phyloP scores from a whole-genome alignment of 2,329 filamentous ascomycete species.

The Coleophoma crateriformis region DNA sequence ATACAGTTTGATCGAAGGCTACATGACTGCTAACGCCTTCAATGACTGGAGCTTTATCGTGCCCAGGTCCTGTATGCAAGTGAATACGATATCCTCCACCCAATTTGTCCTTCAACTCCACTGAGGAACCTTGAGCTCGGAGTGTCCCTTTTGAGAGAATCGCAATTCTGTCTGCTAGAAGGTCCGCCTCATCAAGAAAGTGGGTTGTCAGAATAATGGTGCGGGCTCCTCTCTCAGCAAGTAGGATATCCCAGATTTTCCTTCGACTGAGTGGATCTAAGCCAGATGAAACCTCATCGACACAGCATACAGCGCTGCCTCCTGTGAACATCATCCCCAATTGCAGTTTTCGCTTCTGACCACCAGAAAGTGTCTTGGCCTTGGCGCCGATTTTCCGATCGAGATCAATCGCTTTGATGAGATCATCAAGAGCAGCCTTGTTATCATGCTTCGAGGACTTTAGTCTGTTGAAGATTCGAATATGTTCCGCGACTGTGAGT shows the following conservation, averaged over 20 bases:
- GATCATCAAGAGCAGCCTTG: constrained; percentile 51
- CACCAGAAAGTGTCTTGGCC: constrained; percentile 77
- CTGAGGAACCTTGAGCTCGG: constrained; percentile 77
- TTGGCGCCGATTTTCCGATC: constrained; percentile 65
- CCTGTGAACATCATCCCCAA: constrained; percentile 94
- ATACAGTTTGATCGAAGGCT: constrained; percentile 67
- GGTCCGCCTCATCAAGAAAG: constrained; percentile 88
- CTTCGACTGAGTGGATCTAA: constrained; percentile 80
- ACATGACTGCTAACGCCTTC: constrained; percentile 50
- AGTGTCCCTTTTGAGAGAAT: constrained; percentile 81
- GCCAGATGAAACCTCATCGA: constrained; percentile 87
- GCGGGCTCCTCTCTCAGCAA: constrained; percentile 74
- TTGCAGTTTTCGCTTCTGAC: constrained; percentile 88
- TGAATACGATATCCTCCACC: constrained; percentile 84
- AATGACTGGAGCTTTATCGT: constrained; percentile 42
- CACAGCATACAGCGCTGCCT: constrained; percentile 79
- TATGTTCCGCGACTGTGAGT: constrained; percentile 79
- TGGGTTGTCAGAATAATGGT: constrained; percentile 89
- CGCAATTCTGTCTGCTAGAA: constrained; percentile 82
- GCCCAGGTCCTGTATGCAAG: constrained; percentile 53
- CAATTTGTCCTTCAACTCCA: constrained; percentile 74
- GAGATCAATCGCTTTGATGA: constrained; percentile 70
- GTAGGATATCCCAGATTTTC: constrained; percentile 91
- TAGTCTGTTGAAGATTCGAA: constrained; percentile 75
- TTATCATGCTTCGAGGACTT: constrained; percentile 60